phyloP scores from a whole-genome alignment of 1,284 basidiomycete genomes.

The Rhodotorula sp. region DNA sequence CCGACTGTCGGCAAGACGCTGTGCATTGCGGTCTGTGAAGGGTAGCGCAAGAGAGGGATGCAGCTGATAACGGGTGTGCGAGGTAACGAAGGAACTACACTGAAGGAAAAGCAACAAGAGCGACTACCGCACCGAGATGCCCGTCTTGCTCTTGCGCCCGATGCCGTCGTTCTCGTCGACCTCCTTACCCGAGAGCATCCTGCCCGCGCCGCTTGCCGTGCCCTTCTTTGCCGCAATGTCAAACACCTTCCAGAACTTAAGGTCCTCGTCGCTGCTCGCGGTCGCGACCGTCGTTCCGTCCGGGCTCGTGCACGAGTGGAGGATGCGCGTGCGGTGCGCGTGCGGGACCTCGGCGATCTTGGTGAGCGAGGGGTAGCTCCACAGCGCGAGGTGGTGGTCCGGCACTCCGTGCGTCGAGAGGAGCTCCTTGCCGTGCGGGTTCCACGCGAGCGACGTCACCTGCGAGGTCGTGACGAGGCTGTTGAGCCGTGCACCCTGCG shows the following conservation, averaged over 20 bases:
- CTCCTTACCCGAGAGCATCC: conserved; percentile 35
- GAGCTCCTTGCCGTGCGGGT: conserved; percentile 85
- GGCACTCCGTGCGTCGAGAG: conserved; percentile 93
- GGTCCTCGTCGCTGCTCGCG: conserved; percentile 86
- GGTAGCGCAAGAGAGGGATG: not conserved
- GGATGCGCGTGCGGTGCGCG: conserved; percentile 84
- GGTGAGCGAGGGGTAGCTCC: conserved; percentile 68
- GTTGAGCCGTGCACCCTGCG: conserved; percentile 80
- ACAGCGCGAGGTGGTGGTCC: conserved; percentile 65
- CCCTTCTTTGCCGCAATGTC: conserved; percentile 45
- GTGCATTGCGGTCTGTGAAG: not conserved
- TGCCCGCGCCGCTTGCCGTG: conserved; percentile 2
- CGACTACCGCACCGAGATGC: conserved; percentile 37
- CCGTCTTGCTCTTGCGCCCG: conserved; percentile 43
- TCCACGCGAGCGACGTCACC: conserved; percentile 89
- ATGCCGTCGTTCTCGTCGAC: conserved; percentile 40
- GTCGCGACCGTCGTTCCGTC: conserved; percentile 87
- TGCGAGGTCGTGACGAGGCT: conserved; percentile 82
- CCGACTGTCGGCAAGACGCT: no score
- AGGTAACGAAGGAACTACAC: not conserved
- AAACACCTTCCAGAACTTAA: conserved; percentile 77
- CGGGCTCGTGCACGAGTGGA: conserved; percentile 81
- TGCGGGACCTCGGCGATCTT: conserved; percentile 84
- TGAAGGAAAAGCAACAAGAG: no score
- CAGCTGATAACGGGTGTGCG: not conserved